phyloP scores from a whole-genome alignment of 345 rosid species.

The Eucalyptus paniculata region DNA sequence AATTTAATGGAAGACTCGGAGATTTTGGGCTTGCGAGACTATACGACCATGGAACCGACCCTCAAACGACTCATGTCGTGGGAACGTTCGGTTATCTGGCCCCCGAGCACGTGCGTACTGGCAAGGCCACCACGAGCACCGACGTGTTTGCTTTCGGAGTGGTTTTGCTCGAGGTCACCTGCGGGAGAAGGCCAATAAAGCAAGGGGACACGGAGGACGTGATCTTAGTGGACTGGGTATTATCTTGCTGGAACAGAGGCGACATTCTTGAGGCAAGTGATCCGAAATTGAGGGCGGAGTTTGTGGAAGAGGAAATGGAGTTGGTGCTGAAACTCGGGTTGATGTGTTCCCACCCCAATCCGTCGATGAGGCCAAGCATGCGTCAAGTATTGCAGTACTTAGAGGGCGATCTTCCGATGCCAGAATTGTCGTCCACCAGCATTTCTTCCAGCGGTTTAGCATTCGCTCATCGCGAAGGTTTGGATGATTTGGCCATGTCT shows the following conservation, averaged over 20 bases:
- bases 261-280: background rate
- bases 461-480: constrained; percentile 14
- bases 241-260: background rate
- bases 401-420: constrained; percentile 28
- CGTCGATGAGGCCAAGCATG: background rate
- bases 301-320: background rate
- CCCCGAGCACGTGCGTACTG: background rate
- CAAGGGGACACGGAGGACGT: background rate
- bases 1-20: background rate
- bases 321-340: background rate
- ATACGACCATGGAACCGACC: background rate
- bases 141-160: background rate
- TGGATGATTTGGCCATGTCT: constrained; percentile 19
- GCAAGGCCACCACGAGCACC: background rate
- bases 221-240: background rate
- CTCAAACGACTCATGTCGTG: background rate
- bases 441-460: background rate
- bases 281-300: background rate
- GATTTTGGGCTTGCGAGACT: background rate
- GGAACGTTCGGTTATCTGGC: background rate
- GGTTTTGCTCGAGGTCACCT: background rate
- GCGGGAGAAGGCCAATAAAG: background rate
- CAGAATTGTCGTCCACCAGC: background rate
- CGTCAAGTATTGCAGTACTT: background rate
- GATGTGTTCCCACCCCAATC: background rate